Evolutionary conservation across 2,329 filamentous ascomycete species (phyloP), one percentile per base, ranked within the genome.

Genomic region (Geosmithia putterillii): DNA sequence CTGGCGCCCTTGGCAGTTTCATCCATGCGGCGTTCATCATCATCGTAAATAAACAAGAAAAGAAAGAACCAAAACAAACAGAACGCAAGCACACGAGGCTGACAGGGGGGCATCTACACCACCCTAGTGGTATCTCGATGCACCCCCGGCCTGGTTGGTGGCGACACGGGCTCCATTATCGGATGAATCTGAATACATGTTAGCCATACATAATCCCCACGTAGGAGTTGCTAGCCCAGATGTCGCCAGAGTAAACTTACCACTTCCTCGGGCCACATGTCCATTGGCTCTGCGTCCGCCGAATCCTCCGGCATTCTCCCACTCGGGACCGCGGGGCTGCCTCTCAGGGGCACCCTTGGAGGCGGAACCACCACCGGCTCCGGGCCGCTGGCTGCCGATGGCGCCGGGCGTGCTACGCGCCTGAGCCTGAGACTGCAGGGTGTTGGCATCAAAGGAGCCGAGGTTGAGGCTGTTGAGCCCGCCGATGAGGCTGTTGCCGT

Each of bases 321-420:
- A 81, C 54, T 76, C 74, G 2, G 78, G 77, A 21, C 75, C 76
- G 21, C 76, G 69, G n/a, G 77, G 77, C 59, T 82, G 77, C 46
- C 77, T 67, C 51, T 81, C 77, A 3, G 76, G 75, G 9, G 68
- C 69, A 21, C 63, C 66, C 62, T 60, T 63, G 42, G 65, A 62
- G 44, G 54, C 59, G 43, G 55, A 66, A 42, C 57, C 55, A 21
- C 66, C 64, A 46, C 66, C 71, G 14, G 71, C 65, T 14, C 69
- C 62, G 7, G 76, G 76, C 39, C 78, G 69, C 57, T 81, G 78
- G 60, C 78, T 82, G 42, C 78, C 78, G 42, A 82, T 82, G 10
- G 78, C 75, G 5, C 78, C 78, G 8, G 74, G 74, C 0, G 70
- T 67, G 46, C 69, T 71, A 19, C 73, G 60, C 3, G 56, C 47